Percentiles rank a stretch among this genome's conserved stretches.
phyloP scores from a whole-genome alignment of 140 eudicot genomes.

The Stevia rebaudiana region DNA sequence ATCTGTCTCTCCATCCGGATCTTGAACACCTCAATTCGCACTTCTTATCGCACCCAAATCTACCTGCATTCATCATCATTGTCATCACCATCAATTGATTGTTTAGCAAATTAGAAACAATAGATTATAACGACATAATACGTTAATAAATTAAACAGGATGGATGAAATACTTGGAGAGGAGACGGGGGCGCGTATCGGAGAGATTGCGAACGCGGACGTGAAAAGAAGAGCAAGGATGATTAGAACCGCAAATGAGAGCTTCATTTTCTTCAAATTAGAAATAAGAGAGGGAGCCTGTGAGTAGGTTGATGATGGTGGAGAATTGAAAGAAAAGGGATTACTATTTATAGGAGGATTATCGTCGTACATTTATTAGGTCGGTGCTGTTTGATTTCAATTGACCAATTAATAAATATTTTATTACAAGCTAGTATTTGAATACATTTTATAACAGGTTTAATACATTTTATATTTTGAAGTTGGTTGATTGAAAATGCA shows the following conservation, averaged over 20 bases:
- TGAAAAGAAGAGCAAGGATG: constrained; percentile 21
- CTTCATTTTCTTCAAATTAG: constrained; percentile 14
- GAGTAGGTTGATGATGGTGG: background rate
- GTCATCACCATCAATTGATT: background rate
- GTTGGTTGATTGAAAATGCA: no score
- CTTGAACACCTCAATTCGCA: constrained; percentile 30
- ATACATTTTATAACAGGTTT: background rate
- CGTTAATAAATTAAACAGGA: background rate
- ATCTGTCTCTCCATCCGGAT: constrained; percentile 29
- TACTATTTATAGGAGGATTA: constrained; percentile 9
- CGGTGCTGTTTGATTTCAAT: no score
- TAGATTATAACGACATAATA: no score
- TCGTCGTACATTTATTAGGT: background rate
- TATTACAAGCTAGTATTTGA: background rate
- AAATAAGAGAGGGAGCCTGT: background rate
- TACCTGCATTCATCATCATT: constrained; percentile 17
- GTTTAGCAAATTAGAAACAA: no score
- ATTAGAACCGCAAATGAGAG: constrained; percentile 13
- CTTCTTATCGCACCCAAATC: constrained; percentile 31
- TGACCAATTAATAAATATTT: background rate
- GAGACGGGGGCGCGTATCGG: constrained; percentile 6
- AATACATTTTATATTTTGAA: no score
- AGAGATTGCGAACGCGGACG: constrained; percentile 18
- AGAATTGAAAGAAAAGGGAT: background rate
- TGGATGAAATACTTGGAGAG: constrained; percentile 11